Percentiles rank a stretch among this genome's conserved stretches.
phyloP scores from a whole-genome alignment of 176 grass and related monocot species.

The Zoysia japonica region DNA sequence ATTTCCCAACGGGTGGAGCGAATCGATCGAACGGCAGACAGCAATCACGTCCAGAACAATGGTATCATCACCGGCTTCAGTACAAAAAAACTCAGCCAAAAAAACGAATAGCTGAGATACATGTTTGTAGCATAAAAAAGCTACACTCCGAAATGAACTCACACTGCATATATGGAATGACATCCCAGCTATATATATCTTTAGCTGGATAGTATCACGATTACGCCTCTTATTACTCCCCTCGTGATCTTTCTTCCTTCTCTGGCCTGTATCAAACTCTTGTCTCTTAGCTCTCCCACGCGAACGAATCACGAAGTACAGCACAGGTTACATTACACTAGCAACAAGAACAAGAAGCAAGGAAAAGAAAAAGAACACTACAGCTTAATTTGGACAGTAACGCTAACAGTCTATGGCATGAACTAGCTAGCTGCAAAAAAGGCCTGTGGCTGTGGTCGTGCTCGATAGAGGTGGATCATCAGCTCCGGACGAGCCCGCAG shows the following conservation, averaged over 20 bases:
- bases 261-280: slow-evolving; percentile 10
- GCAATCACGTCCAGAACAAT: background rate
- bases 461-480: slow-evolving; percentile 34
- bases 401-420: slow-evolving; percentile 33
- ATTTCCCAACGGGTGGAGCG: background rate
- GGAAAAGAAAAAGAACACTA: slow-evolving; percentile 23
- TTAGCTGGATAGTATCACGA: slow-evolving; percentile 15
- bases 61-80: background rate
- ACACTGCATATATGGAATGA: slow-evolving; percentile 15
- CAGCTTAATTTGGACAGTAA: slow-evolving; percentile 8
- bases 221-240: slow-evolving; percentile 21
- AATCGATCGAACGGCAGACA: background rate
- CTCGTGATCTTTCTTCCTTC: slow-evolving; percentile 22
- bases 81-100: slow-evolving; percentile 22
- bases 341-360: slow-evolving; percentile 49
- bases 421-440: slow-evolving; percentile 46
- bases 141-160: slow-evolving; percentile 29
- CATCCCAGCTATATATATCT: slow-evolving; percentile 10
- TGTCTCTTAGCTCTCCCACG: background rate
- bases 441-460: slow-evolving; percentile 23
- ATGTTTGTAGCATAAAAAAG: slow-evolving; percentile 17
- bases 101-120: slow-evolving; percentile 35
- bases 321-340: slow-evolving; percentile 38
- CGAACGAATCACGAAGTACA: slow-evolving; percentile 43
- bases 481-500: slow-evolving; percentile 72